Conservation (phyloP, 1,284 basidiomycete genomes). For the Dichomitus squalens region DNA sequence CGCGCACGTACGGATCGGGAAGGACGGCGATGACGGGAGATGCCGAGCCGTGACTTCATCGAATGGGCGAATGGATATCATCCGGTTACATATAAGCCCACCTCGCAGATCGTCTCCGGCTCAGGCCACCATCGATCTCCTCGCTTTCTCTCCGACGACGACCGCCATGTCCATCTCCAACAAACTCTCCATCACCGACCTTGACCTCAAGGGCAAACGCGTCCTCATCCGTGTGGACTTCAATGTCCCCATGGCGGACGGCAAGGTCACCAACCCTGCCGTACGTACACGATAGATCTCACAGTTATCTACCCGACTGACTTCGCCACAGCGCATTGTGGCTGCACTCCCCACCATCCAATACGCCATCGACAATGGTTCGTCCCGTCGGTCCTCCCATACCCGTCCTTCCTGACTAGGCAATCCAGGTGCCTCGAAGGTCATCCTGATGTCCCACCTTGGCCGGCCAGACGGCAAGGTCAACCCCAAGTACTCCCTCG, state of each 20-base stretch:
- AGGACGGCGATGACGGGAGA: slow-evolving; percentile 12
- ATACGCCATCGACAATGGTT: slow-evolving; percentile 90
- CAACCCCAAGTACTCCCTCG: slow-evolving; percentile 89
- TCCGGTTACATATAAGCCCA: slow-evolving; percentile 9
- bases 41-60: slow-evolving; percentile 28
- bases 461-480: slow-evolving; percentile 96
- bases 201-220: slow-evolving; percentile 87
- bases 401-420: slow-evolving; percentile 13
- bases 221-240: slow-evolving; percentile 98
- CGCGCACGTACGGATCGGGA: slow-evolving; percentile 6
- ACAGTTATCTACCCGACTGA: slow-evolving; percentile 9
- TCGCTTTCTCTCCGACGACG: background rate
- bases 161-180: slow-evolving; percentile 90
- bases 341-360: slow-evolving; percentile 96
- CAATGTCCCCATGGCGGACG: slow-evolving; percentile 92
- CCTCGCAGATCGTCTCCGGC: slow-evolving; percentile 6
- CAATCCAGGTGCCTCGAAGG: slow-evolving; percentile 72
- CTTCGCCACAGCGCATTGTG: slow-evolving; percentile 78
- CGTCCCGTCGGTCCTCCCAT: slow-evolving; percentile 21
- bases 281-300: slow-evolving; percentile 49
- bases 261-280: slow-evolving; percentile 95
- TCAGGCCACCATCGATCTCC: slow-evolving; percentile 22
- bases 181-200: slow-evolving; percentile 92
- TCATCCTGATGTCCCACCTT: slow-evolving; percentile 97
- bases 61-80: slow-evolving; percentile 22